Evolutionary conservation across 2,329 filamentous ascomycete genomes (phyloP).

Genomic region (Fusarium praegraminearum): DNA sequence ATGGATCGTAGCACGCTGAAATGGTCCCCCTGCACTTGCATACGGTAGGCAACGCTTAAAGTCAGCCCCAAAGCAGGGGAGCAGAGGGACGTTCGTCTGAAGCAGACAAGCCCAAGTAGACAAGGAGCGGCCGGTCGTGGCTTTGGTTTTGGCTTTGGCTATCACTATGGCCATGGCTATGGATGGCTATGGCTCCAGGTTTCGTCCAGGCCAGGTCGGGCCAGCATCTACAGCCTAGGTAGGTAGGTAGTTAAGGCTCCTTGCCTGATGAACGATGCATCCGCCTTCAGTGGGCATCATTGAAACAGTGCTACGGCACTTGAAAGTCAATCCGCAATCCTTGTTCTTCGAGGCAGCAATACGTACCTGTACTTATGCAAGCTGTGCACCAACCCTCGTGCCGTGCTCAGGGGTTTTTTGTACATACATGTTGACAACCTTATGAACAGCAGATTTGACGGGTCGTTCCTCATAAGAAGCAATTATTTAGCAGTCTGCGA

Average conservation of each 20-base stretch:
- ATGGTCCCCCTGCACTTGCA: conserved; percentile 27
- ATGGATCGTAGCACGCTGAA: conserved; percentile 15
- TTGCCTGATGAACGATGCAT: conserved; percentile 1
- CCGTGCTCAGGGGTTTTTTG: neutral
- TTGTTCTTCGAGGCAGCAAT: neutral
- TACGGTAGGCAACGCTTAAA: conserved; percentile 10
- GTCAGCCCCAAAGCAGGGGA: conserved; percentile 18
- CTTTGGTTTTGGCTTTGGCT: neutral
- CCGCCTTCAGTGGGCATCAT: conserved; percentile 2
- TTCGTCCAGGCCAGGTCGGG: conserved; percentile 1
- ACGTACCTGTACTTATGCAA: conserved; percentile 1
- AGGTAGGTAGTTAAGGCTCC: conserved; percentile 1
- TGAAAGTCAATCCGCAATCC: neutral
- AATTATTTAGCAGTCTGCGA: neutral
- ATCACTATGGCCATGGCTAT: neutral
- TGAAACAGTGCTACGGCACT: conserved; percentile 8
- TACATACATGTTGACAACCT: neutral
- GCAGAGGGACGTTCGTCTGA: neutral
- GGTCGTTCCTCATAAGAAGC: neutral
- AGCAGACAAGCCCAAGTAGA: conserved; percentile 9
- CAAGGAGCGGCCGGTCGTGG: conserved; percentile 14
- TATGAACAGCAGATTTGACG: neutral
- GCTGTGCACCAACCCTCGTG: conserved; percentile 1
- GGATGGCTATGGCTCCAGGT: neutral
- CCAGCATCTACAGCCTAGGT: conserved; percentile 3